Evolutionary conservation across 768 basidiomycete genomes (phyloP), one percentile per base, ranked within the genome.

Genomic region (Cystobasidiopsis lactophilus): DNA sequence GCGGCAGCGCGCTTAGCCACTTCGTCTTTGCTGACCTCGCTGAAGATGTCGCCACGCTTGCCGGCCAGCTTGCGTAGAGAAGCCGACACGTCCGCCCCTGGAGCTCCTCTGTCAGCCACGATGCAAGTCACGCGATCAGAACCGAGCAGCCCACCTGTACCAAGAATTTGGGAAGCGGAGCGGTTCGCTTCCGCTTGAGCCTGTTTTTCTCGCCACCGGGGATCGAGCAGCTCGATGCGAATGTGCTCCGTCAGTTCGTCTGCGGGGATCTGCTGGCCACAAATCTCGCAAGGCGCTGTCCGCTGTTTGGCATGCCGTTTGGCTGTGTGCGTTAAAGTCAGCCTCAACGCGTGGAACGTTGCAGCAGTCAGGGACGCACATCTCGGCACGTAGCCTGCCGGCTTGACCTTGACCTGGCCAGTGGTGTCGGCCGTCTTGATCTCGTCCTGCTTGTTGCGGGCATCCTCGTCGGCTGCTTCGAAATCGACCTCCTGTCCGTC

Each of bases 1-100:
- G 88, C 82, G 44, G 73, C 74, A 68, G 79, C 82, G 23, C 55
- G 44, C 51, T 60, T 63, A 56, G 86, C 75, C 53, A 79, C 74
- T 59, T 89, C 88, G 63, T 95, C 91, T 63, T 91, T 91, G 50
- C 76, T 80, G 62, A 86, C 85, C 1, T 80, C 84, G 66, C 88
- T 86, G 67, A 98, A 98, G 58, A 98, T 82, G 69, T 98, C 91
- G 57, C 85, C 83, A 71, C 91, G 83, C n/a, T 84, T 84, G 52
- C 80, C 77, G 21, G 93, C 91, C 54, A 98, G 78, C 57, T 83
- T 83, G 63, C 80, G 82, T 62, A 98, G 78, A 26, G 91, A 91
- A 0, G 83, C 79, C 18, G 85, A 81, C 48, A 96, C 86, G 64
- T 98, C 85, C 21, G 93, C 86, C 58, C 86, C 63, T 60, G 63